Conservation (phyloP, 2,329 filamentous ascomycete species). For the Teratosphaeria epicoccoides region DNA sequence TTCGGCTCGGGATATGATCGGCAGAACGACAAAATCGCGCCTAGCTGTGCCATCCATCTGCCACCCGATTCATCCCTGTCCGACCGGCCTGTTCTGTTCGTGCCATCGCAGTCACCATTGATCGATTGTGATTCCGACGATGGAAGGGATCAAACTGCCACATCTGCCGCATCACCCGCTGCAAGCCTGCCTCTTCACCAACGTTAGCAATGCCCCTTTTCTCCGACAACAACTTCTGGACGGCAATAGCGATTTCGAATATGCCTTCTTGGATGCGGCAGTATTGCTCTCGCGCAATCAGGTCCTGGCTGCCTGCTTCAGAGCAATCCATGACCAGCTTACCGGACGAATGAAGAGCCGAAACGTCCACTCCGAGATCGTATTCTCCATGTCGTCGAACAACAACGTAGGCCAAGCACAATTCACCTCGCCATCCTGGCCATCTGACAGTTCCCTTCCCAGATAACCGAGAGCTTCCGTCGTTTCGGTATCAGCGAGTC, state of each 20-base stretch:
- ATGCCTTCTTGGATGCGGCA: slow-evolving; percentile 82
- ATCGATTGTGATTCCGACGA: slow-evolving; percentile 9
- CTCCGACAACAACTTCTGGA: slow-evolving; percentile 75
- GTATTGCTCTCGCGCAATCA: slow-evolving; percentile 64
- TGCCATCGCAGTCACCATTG: too few species aligned
- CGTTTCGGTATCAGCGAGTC: slow-evolving; percentile 68
- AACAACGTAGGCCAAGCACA: slow-evolving; percentile 55
- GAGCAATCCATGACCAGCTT: slow-evolving; percentile 58
- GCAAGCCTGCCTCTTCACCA: slow-evolving; percentile 63
- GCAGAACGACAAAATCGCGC: background rate
- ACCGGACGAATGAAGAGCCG: slow-evolving; percentile 59
- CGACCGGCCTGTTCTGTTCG: too few species aligned
- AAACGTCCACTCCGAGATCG: slow-evolving; percentile 82
- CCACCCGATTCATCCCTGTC: too few species aligned
- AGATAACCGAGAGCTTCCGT: slow-evolving; percentile 89
- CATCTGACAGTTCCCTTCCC: slow-evolving; percentile 6
- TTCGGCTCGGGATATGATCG: background rate
- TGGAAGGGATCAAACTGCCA: slow-evolving; percentile 62
- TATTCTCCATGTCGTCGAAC: slow-evolving; percentile 66
- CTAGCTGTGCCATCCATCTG: too few species aligned
- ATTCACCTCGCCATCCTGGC: background rate
- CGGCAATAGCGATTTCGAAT: slow-evolving; percentile 78
- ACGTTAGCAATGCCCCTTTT: slow-evolving; percentile 66
- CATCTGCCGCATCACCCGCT: slow-evolving; percentile 62
- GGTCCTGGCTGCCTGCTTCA: slow-evolving; percentile 63